phyloP scores from a whole-genome alignment of 148 eudicot species.

The Rhododendron griersonianum region DNA sequence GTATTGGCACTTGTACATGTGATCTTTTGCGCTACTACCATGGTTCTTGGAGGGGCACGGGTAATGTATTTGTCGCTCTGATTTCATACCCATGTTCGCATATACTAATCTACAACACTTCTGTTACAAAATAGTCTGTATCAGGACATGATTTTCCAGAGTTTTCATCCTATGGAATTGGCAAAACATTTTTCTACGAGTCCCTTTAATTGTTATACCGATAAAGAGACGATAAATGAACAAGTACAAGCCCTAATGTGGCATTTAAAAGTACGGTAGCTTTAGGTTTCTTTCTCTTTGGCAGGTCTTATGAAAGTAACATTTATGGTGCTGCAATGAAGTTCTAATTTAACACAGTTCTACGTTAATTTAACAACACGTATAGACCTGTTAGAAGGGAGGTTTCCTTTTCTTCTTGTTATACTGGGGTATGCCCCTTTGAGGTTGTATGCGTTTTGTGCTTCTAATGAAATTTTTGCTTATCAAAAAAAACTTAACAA shows the following conservation, averaged over 20 bases:
- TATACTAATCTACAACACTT: neutral
- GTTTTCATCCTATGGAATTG: neutral
- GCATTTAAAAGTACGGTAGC: neutral
- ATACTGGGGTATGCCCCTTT: too few species aligned
- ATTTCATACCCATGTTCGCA: neutral
- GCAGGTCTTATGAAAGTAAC: neutral
- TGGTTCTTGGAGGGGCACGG: slow-evolving; percentile 89
- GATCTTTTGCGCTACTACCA: slow-evolving; percentile 64
- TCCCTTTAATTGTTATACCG: neutral
- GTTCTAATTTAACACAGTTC: neutral
- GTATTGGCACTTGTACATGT: slow-evolving; percentile 85
- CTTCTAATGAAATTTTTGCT: too few species aligned
- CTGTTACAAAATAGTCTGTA: neutral
- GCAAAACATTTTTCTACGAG: neutral
- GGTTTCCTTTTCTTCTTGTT: too few species aligned
- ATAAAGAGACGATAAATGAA: neutral
- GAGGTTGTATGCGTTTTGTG: too few species aligned
- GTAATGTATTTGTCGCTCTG: slow-evolving; percentile 25
- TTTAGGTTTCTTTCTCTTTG: neutral
- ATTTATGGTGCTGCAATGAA: neutral
- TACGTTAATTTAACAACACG: neutral
- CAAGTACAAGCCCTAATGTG: neutral
- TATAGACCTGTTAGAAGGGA: too few species aligned
- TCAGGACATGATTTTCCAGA: neutral
- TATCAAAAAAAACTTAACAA: neutral